A percentile compares a stretch with the other conserved stretches of the same genome.
These are phyloP conservation scores for Xylaria venustula DNA, from an alignment of 495 filamentous ascomycete species.

Conservation along the genomic window DNA sequence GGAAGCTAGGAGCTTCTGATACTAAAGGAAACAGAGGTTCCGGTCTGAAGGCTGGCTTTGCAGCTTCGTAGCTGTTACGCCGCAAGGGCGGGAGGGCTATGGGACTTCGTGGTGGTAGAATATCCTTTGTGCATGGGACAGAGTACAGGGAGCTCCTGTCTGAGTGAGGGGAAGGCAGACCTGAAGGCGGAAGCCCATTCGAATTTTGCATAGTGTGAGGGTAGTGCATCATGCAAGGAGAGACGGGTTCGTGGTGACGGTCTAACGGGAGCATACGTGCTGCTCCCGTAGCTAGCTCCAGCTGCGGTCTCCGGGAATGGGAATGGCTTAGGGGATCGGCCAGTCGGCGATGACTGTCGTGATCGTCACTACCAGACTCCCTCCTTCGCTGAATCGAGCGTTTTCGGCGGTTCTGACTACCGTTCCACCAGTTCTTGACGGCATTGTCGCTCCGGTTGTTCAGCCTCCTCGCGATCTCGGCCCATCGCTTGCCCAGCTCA, in stretches of 20 bases:
- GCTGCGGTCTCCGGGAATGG: not conserved
- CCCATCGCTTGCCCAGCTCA: conserved; percentile 89
- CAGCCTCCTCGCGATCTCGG: conserved; percentile 85
- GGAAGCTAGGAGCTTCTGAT: not conserved
- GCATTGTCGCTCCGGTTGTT: conserved; percentile 93
- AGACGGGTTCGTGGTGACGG: not conserved
- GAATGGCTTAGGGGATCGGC: not conserved
- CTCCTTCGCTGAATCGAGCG: conserved; percentile 34
- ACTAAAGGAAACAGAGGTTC: not conserved
- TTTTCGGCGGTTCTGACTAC: conserved; percentile 77
- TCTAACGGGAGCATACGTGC: conserved; percentile 1
- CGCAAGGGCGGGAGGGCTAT: conserved; percentile 33
- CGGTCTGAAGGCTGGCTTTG: not conserved
- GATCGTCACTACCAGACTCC: conserved; percentile 14
- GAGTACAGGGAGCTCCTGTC: conserved; percentile 67
- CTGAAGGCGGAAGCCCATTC: conserved; percentile 51
- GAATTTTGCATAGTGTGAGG: conserved; percentile 24
- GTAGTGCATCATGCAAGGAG: conserved; percentile 3
- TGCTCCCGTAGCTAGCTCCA: conserved; percentile 9
- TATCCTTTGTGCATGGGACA: conserved; percentile 32
- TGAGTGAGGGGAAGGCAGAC: conserved; percentile 68
- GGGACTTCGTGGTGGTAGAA: conserved; percentile 25
- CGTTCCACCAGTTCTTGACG: conserved; percentile 99
- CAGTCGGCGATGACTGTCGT: conserved; percentile 12
- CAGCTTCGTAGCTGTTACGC: conserved; percentile 1